Percentiles rank a stretch among this genome's conserved stretches.
These are phyloP conservation scores for Ploettnerulaceae sp. DNA, from an alignment of 2,329 filamentous ascomycete genomes.

Conservation along the genomic window DNA sequence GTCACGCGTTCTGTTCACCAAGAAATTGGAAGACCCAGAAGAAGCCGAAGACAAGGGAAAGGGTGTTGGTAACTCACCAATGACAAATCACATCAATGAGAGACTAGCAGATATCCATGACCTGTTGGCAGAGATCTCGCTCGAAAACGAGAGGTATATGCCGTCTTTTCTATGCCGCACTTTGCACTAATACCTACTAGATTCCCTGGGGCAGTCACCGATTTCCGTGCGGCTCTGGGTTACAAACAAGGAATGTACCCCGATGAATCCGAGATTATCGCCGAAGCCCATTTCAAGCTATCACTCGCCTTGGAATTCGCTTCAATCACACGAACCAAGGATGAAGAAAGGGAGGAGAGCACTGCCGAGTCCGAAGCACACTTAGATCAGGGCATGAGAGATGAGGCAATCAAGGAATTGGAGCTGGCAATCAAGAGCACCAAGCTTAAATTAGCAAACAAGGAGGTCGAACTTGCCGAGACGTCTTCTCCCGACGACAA, in stretches of 20 bases:
- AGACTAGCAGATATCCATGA: conserved; percentile 90
- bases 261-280: conserved; percentile 76
- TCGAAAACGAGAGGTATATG: conserved; percentile 79
- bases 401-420: conserved; percentile 67
- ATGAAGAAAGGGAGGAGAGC: conserved; percentile 37
- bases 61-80: conserved; percentile 36
- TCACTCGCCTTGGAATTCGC: conserved; percentile 93
- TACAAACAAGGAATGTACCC: conserved; percentile 77
- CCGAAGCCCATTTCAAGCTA: conserved; percentile 94
- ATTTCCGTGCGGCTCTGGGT: conserved; percentile 71
- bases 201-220: conserved; percentile 80
- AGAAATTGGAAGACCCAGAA: conserved; percentile 48
- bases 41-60: conserved; percentile 44
- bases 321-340: conserved; percentile 62
- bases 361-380: conserved; percentile 40
- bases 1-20: conserved; percentile 59
- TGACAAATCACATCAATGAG: conserved; percentile 65
- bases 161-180: background rate
- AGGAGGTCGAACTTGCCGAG: conserved; percentile 61
- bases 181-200: conserved; percentile 36
- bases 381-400: conserved; percentile 64
- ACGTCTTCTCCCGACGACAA: conserved; percentile 62
- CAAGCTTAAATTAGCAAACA: conserved; percentile 63
- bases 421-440: conserved; percentile 70
- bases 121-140: conserved; percentile 89